Evolutionary conservation across 2,329 filamentous ascomycete species (phyloP), one percentile per base, ranked within the genome.

Genomic region (Curvularia verruculosa): DNA sequence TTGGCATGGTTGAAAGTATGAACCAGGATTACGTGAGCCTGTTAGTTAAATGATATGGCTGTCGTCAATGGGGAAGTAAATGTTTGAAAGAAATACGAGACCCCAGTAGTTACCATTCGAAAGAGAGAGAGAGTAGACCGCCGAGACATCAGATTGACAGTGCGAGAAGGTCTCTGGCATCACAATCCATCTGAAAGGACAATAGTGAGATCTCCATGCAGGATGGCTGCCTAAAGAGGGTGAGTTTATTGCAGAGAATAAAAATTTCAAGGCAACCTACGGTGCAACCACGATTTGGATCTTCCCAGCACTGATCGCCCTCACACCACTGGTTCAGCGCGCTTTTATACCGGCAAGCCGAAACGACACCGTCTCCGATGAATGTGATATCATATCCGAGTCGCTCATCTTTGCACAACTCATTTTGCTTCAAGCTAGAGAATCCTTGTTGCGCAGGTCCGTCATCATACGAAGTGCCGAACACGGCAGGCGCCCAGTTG

Each of bases 401-500:
- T 60, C 81, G 77, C 36, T 86, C 87, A 18, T 77, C 75, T 29
- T 62, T 91, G 54, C 90, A 96, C 5, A 92, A 92, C 59, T 79
- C 72, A 82, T 98, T 97, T 74, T 88, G 87, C 84, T 94, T 92
- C 76, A 97, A 86, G 48, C 91, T 92, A 58, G 96, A 80, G 82
- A 86, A 98, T 80, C 72, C 89, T 87, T 61, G 52, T n/a, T 68
- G 83, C 76, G 60, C 59, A 18, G 64, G 56, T 19, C 63, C 83
- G 52, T 67, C 68, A 21, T 72, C 85, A 77, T 86, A 85, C 60
- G 93, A 92, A 59, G 92, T 88, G 75, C 94, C 94, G 51, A 96
- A 81, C 80, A 93, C 94, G 68, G 92, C 80, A 28, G 95, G 93
- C 46, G 95, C 89, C 84, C 85, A 96, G 85, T 99, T 97, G 65